phyloP scores from a whole-genome alignment of 768 basidiomycete species.

The Astraeus odoratus region DNA sequence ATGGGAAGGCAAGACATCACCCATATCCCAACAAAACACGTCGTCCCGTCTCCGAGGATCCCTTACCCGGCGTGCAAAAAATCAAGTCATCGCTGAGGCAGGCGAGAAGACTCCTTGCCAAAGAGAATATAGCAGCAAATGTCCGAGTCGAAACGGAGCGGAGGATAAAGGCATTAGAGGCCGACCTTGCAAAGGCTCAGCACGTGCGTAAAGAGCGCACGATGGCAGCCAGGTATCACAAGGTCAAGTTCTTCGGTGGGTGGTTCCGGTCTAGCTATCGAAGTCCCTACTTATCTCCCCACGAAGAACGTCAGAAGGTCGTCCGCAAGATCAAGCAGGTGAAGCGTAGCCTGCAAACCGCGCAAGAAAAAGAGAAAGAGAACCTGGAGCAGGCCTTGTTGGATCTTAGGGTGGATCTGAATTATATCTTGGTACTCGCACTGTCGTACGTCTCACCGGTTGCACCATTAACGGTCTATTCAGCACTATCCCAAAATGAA shows the following conservation, averaged over 20 bases:
- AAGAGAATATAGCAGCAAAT: conserved; percentile 82
- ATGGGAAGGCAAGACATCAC: neutral
- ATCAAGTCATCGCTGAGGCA: conserved; percentile 81
- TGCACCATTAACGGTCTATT: neutral
- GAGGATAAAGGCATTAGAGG: conserved; percentile 65
- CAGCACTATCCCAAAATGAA: conserved; percentile 80
- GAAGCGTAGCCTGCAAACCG: conserved; percentile 45
- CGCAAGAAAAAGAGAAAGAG: conserved; percentile 30
- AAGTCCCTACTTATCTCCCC: neutral
- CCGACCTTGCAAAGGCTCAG: conserved; percentile 63
- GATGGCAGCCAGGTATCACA: conserved; percentile 76
- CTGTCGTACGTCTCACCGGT: neutral
- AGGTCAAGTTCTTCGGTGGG: conserved; percentile 90
- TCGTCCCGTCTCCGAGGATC: conserved; percentile 9
- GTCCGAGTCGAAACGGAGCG: conserved; percentile 78
- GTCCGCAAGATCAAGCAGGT: conserved; percentile 65
- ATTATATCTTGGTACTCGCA: conserved; percentile 71
- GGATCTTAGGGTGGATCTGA: conserved; percentile 77
- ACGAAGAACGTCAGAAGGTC: conserved; percentile 80
- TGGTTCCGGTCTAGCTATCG: neutral
- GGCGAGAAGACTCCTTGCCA: conserved; percentile 74
- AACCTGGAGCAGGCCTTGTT: conserved; percentile 42
- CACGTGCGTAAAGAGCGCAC: conserved; percentile 59
- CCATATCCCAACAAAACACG: conserved; percentile 9
- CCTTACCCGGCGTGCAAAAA: conserved; percentile 69